These are phyloP conservation scores for Picochlorum sp. DNA, from an alignment of 139 green algal species.

Conservation along the genomic window DNA sequence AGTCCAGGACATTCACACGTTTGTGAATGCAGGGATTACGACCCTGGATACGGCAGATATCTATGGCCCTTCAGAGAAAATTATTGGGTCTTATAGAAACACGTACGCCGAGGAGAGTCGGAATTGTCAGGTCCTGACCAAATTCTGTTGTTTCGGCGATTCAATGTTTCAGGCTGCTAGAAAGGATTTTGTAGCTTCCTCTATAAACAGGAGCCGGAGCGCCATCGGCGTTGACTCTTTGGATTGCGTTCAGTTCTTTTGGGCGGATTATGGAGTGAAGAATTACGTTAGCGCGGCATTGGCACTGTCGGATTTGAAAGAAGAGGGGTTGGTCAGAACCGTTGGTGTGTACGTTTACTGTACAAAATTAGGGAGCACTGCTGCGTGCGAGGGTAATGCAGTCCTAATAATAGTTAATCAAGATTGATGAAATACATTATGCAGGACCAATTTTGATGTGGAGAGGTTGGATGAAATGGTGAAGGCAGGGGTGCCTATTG, in stretches of 20 bases:
- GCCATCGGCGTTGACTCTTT: slow-evolving; percentile 26
- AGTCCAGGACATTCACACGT: slow-evolving; percentile 48
- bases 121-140: slow-evolving; percentile 55
- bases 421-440: too few relatives aligned
- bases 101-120: not conserved
- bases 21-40: slow-evolving; percentile 42
- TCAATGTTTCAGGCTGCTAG: slow-evolving; percentile 18
- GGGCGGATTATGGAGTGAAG: slow-evolving; percentile 17
- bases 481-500: slow-evolving; percentile 49
- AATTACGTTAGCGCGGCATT: slow-evolving; percentile 52
- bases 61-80: slow-evolving; percentile 68
- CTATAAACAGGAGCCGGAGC: slow-evolving; percentile 19
- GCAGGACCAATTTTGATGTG: slow-evolving; percentile 87
- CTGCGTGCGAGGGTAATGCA: too few relatives aligned
- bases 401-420: too few relatives aligned
- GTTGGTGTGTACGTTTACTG: too few relatives aligned
- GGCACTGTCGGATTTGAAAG: slow-evolving; percentile 46
- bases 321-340: slow-evolving; percentile 36
- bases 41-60: slow-evolving; percentile 61
- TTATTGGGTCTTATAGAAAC: slow-evolving; percentile 62
- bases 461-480: slow-evolving; percentile 51
- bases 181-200: not conserved
- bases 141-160: slow-evolving; percentile 73
- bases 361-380: too few relatives aligned
- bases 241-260: slow-evolving; percentile 52